phyloP scores from a whole-genome alignment of 2,329 filamentous ascomycete species.

The Alternaria sp. region DNA sequence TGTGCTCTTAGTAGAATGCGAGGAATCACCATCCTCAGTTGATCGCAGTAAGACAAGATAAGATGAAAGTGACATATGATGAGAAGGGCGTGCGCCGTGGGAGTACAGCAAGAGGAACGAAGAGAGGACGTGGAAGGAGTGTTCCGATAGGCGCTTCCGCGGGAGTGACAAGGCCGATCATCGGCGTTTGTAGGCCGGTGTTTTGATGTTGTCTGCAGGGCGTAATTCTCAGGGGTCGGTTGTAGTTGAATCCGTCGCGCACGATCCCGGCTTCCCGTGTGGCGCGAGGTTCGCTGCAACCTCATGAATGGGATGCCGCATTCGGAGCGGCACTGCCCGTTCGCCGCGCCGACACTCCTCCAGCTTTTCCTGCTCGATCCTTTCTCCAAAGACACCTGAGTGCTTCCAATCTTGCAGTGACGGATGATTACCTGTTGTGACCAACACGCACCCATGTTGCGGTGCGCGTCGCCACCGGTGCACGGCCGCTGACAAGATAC shows the following conservation, averaged over 20 bases:
- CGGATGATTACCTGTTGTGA: neutral
- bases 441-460: neutral
- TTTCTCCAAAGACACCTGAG: neutral
- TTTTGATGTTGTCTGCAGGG: neutral
- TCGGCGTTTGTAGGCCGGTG: neutral
- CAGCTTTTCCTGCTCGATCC: fast-evolving
- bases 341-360: fast-evolving
- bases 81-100: no score
- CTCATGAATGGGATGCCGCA: neutral
- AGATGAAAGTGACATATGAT: no score
- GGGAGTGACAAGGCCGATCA: neutral
- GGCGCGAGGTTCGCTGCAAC: neutral
- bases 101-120: neutral
- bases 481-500: neutral
- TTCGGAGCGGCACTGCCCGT: neutral
- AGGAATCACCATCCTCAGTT: no score
- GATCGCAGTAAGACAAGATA: no score
- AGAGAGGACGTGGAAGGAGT: neutral
- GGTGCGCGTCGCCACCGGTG: neutral
- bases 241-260: neutral
- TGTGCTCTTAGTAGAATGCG: no score
- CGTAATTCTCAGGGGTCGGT: neutral
- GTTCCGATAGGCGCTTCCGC: neutral
- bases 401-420: fast-evolving
- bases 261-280: neutral